Evolutionary conservation across 306 rosid genomes (phyloP), one percentile per base, ranked within the genome.

Genomic region (Calophaca sinica): DNA sequence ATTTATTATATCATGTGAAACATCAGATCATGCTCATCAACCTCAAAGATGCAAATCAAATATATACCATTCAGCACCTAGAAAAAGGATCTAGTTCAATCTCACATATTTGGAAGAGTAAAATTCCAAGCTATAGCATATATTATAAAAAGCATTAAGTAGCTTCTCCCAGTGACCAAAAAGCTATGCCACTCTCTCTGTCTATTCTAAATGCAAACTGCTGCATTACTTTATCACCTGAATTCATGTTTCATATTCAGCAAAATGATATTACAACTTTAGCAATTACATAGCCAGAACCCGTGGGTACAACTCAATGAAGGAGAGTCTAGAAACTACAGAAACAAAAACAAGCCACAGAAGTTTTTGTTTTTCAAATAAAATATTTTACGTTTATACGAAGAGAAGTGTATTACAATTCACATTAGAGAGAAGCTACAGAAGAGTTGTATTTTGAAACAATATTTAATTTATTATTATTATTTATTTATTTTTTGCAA

Each of bases 31-130:
- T 20, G 15, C 29, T 46, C 57, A 45, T 63, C 13, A 48, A 72
- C 68, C 41, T 71, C 72, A 52, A 39, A 13, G 36, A 41, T 58
- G n/a, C 59, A 75, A 32, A 39, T n/a, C 52, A 29, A 59, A 46
- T 35, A 8, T 6, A 33, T 13, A 59, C 45, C 52, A 60, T 15
- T 35, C 8, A 68, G 65, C 26, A 28, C 29, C 62, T 5, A 60
- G 57, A 9, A 38, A 54, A 36, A 7, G 8, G 7, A 50, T 36
- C 46, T n/a, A 26, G 35, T 6, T n/a, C 20, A 50, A 32, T 48
- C 48, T 42, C 2, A 29, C 12, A 6, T 5, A 77, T 41, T 38
- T 29, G 12, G 20, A 69, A 35, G 52, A 41, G 45, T 28, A 26
- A 42, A 31, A 3, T 45, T 46, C 51, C 35, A 33, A 60, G n/a